These are phyloP conservation scores for Acorus calamus DNA, from an alignment of 106 monocot species.

Conservation along the genomic window DNA sequence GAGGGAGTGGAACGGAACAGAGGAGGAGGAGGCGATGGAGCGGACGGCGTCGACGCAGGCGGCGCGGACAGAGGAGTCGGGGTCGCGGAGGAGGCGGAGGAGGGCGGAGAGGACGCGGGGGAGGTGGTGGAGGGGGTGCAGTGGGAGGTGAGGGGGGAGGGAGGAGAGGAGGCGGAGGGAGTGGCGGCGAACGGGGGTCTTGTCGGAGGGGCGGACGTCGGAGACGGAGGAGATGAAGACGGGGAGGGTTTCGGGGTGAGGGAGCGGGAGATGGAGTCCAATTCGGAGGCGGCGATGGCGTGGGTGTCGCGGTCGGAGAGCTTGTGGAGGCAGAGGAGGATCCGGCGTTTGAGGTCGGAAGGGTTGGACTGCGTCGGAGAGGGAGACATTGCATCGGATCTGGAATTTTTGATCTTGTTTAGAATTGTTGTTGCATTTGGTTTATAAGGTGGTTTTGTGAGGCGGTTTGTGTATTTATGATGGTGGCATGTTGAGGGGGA, in stretches of 20 bases:
- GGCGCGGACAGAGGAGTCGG: slow-evolving; percentile 77
- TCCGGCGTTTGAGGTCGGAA: too few relatives aligned
- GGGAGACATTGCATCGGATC: too few relatives aligned
- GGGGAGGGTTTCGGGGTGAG: slow-evolving; percentile 37
- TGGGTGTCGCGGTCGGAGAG: slow-evolving; percentile 93
- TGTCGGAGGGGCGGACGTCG: slow-evolving; percentile 62
- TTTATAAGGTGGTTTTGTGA: too few relatives aligned
- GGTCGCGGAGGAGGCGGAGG: slow-evolving; percentile 76
- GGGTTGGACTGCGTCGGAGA: too few relatives aligned
- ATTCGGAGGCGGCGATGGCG: slow-evolving; percentile 63
- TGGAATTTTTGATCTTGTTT: too few relatives aligned
- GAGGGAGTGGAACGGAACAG: slow-evolving; percentile 9
- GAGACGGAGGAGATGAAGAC: slow-evolving; percentile 70
- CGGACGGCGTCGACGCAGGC: slow-evolving; percentile 72
- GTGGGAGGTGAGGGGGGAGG: slow-evolving; percentile 29
- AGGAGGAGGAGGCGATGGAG: slow-evolving; percentile 32
- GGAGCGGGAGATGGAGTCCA: slow-evolving; percentile 63
- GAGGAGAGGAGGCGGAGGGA: slow-evolving; percentile 55
- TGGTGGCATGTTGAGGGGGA: too few relatives aligned
- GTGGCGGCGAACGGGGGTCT: slow-evolving; percentile 72
- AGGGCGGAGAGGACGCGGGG: slow-evolving; percentile 70
- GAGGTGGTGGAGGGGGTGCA: slow-evolving; percentile 17
- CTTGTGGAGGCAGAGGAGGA: slow-evolving; percentile 37
- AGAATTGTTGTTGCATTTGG: too few relatives aligned
- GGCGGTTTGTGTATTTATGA: too few relatives aligned